Conservation (phyloP, 2,329 filamentous ascomycete species). For the Penicillium sp. region DNA sequence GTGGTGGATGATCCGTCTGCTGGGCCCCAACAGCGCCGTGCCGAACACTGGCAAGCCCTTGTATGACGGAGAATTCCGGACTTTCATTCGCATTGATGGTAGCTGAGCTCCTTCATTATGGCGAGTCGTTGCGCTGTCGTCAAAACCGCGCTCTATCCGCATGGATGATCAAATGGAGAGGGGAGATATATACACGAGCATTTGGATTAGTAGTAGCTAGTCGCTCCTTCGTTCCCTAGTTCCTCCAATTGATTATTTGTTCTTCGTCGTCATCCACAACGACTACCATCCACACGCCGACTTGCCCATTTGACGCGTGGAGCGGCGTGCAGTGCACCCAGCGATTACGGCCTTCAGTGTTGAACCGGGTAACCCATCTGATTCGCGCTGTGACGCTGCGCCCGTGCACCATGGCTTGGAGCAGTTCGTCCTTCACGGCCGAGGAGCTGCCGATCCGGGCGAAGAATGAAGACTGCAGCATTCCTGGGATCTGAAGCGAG, state of each 20-base stretch:
- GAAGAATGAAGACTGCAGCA: conserved; percentile 58
- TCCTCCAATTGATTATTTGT: conserved; percentile 16
- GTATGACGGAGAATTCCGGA: conserved; percentile 6
- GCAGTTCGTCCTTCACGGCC: conserved; percentile 54
- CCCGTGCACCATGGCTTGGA: conserved; percentile 63
- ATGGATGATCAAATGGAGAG: not conserved
- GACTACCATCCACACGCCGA: conserved; percentile 77
- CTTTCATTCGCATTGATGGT: conserved; percentile 9
- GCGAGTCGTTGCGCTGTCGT: too few relatives aligned
- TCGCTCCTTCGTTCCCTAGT: not conserved
- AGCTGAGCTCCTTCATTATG: too few relatives aligned
- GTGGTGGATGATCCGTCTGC: conserved; percentile 7
- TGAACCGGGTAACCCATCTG: conserved; percentile 60
- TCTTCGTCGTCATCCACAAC: conserved; percentile 63
- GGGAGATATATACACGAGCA: not conserved
- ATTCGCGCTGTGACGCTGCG: conserved; percentile 72
- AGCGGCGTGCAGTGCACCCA: conserved; percentile 79
- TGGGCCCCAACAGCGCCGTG: conserved; percentile 8
- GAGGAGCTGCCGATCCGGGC: conserved; percentile 47
- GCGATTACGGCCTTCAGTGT: conserved; percentile 59
- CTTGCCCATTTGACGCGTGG: conserved; percentile 61
- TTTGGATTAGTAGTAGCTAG: not conserved
- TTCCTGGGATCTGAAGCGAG: conserved; percentile 63
- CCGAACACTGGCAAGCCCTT: conserved; percentile 1
- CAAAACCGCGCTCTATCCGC: too few relatives aligned